Base-by-base conservation (phyloP, 2,329 filamentous ascomycete species). In the Grosmannia serpens region DNA sequence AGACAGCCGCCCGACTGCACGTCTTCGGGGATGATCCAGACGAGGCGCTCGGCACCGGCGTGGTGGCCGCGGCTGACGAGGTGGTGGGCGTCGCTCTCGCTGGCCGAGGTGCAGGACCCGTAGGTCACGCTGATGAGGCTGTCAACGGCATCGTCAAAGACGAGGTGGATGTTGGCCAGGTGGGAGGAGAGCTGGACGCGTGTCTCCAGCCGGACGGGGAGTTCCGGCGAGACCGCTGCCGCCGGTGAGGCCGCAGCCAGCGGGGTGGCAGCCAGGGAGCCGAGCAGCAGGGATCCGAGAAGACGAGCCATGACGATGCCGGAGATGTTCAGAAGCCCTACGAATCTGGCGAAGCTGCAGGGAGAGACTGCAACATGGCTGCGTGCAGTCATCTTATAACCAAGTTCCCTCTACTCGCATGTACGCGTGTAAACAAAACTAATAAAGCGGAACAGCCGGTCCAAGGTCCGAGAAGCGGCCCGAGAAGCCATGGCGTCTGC, bases 131-230 rank as follows among this genome's bases (percentile, higher is more conserved):
- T 57, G 58, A 63, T 50, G n/a, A 55, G 15, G 55, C 49, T 55
- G 3, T 52, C 53, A 17, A 61, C 38, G 9, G 27, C 33, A 17
- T 49, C 58, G 24, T 55, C 53, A 24, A 64, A 59, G 4, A 59
- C 55, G 31, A 65, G 55, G 53, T 63, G 60, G 44, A 63, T 41
- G 56, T 63, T 63, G 56, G 60, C 61, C 27, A 63, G 54, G 31
- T 53, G 58, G 4, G 61, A 61, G 47, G 59, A 26, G n/a, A 63
- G 52, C 11, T 26, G 38, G 3, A 33, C 7, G 38, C 60, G 46
- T 4, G 61, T 63, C 58, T 63, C 61, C 1, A 63, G 52, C 31
- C 50, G 51, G 9, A 63, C 57, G 13, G 61, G 60, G 3, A 55
- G 51, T 17, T 35, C 26, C 17, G 58, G 33, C 8, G 31, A 29